Conservation (phyloP, 2,329 filamentous ascomycete species). For the Sporothrix phasma region DNA sequence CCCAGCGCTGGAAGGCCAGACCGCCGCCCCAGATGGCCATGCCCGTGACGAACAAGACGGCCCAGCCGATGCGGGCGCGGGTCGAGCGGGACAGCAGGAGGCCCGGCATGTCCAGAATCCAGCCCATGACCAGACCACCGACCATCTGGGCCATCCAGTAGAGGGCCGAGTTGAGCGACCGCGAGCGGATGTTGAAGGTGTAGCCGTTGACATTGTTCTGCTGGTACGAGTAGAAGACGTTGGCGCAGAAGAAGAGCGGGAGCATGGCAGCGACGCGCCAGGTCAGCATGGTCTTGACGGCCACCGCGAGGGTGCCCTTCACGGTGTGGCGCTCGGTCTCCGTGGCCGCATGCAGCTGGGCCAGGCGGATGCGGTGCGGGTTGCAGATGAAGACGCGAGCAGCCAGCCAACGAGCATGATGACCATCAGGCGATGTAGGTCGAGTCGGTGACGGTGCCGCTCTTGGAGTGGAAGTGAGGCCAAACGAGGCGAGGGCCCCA, state of each 20-base stretch:
- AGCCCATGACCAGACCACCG: conserved; percentile 38
- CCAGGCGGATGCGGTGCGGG: conserved; percentile 29
- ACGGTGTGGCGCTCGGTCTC: conserved; percentile 52
- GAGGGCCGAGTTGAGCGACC: conserved; percentile 34
- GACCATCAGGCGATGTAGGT: conserved; percentile 41
- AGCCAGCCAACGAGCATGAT: conserved; percentile 41
- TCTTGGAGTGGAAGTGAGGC: conserved; percentile 15
- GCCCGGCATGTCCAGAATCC: conserved; percentile 34
- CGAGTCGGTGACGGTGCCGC: conserved; percentile 36
- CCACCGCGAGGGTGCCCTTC: conserved; percentile 41
- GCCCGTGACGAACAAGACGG: conserved; percentile 36
- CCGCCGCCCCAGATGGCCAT: conserved; percentile 49
- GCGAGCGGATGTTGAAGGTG: conserved; percentile 7
- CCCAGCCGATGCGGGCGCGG: conserved; percentile 37
- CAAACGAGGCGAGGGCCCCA: conserved; percentile 34
- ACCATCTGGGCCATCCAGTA: conserved; percentile 49
- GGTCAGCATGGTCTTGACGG: conserved; percentile 30
- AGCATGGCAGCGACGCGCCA: conserved; percentile 56
- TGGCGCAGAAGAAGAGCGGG: conserved; percentile 65
- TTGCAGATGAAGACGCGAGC: conserved; percentile 38
- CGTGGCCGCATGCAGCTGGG: conserved; percentile 35
- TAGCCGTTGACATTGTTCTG: conserved; percentile 29
- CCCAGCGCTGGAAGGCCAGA: conserved; percentile 53
- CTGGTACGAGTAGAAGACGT: conserved; percentile 69
- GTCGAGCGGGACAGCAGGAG: conserved; percentile 30